Evolutionary conservation across 768 basidiomycete species (phyloP), one percentile per base, ranked within the genome.

Genomic region (Grammothele lineata): DNA sequence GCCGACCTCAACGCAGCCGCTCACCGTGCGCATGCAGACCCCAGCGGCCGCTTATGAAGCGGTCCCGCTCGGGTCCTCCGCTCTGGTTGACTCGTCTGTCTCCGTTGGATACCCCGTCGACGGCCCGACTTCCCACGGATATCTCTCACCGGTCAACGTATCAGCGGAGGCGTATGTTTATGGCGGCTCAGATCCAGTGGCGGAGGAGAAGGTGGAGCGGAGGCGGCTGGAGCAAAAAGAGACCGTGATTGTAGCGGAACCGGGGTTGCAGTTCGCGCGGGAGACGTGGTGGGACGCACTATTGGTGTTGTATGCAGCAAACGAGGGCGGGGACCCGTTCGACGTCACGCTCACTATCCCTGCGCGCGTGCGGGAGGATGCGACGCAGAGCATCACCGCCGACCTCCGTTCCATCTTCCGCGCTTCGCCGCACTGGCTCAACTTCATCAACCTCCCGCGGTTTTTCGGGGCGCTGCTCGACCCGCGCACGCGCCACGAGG

Each of bases 201-300:
- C 15, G 35, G 35, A 30, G 8, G 27, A 30, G 27, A 30, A 30
- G 27, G 14, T 14, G 27, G 27, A 30, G 18, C 40, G 18, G 35
- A 38, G 18, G 34, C 43, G 22, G 17, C 35, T 19, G 14, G 41
- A 33, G 5, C 40, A 43, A 37, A 35, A 34, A 2, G 40, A 45
- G 43, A 30, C 38, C 18, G 37, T 30, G 24, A 50, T 68, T 19
- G 56, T 53, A 27, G 42, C 67, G 37, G 77, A 81, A 51, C 87
- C 87, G 6, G 83, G 84, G 8, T 65, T 85, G 30, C 72, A 75
- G 39, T 87, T 85, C 62, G 69, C 73, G 15, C 83, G 85, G 40
- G 80, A 84, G 67, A 81, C 78, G 19, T 88, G 87, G 87, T 90
- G 84, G 82, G 88, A 88, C 58, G 78, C 76, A 4, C 70, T 89